Base-by-base conservation (phyloP, 2,329 filamentous ascomycete genomes). In the Aspergillus novofumigatus region DNA sequence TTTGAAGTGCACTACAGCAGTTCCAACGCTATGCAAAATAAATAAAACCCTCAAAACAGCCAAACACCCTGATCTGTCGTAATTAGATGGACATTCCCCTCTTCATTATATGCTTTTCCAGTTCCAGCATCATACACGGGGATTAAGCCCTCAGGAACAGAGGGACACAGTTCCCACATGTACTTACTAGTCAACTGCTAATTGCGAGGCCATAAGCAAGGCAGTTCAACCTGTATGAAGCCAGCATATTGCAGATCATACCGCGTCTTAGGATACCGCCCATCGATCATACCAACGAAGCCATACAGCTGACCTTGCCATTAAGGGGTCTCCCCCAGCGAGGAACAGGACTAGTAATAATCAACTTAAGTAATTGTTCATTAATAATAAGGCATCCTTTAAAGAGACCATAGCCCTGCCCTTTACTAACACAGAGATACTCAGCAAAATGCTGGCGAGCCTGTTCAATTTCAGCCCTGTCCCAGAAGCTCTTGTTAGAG, bases 281-380 rank as follows among this genome's bases (percentile, higher is more conserved):
- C 52, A 49, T 54, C 44, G 52, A 54, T 48, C 52, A 54, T 54
- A 17, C 52, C 52, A 54, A 54, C n/a, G 17, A 54, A 32, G 17
- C 45, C 52, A 25, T 41, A 52, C 28, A n/a, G 35, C 26, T 44
- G 50, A 28, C 50, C n/a, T n/a, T 35, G 35, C 50, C 29, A 1
- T 44, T 42, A 17, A 42, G 4, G 38, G 38, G 17, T 11, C 35
- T 41, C 35, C 35, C 35, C 35, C 35, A 3, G 35, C 35, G 35
- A 41, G 2, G 10, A 42, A 20, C 2, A 42, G 17, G 38, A 20
- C 38, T 20, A 42, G 38, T 17, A 42, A 42, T 4, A 8, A 42
- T 42, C 38, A 17, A 42, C 17, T 42, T 42, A 1, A 42, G 38
- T n/a, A 17, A 42, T 42, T 2, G 38, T 42, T 42, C 38, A 42